Conservation (phyloP, 352 stramenopile species). For the Globisporangium middletonii region DNA sequence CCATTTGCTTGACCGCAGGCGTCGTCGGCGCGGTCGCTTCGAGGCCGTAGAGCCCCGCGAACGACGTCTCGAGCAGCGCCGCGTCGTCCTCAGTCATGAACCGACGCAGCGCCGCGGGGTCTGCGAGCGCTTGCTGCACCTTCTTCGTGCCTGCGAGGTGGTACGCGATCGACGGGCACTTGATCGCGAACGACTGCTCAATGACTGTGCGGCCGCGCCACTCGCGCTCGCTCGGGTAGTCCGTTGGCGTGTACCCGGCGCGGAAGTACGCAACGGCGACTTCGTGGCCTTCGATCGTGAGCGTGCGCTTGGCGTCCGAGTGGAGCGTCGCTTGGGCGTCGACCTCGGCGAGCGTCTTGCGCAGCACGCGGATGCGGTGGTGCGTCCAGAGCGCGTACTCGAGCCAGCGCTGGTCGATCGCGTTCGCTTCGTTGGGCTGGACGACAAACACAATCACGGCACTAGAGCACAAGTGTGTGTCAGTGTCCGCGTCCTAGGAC, state of each 20-base stretch:
- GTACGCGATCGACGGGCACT: conserved; percentile 95
- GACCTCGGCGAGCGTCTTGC: conserved; percentile 70
- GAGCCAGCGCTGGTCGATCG: conserved; percentile 90
- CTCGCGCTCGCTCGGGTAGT: conserved; percentile 91
- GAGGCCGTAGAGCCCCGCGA: conserved; percentile 94
- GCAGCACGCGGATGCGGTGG: conserved; percentile 72
- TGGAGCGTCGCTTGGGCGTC: conserved; percentile 27
- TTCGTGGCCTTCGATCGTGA: conserved; percentile 64
- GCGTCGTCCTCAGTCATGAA: conserved; percentile 84
- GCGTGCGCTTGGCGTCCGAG: conserved; percentile 31
- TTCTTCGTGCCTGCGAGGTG: conserved; percentile 98
- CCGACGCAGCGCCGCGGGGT: conserved; percentile 73
- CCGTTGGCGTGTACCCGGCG: conserved; percentile 93
- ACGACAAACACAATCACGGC: conserved; percentile 90
- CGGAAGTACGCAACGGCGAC: conserved; percentile 96
- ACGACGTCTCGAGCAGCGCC: conserved; percentile 80
- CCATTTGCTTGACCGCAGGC: conserved; percentile 69
- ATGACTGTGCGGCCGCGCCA: conserved; percentile 88
- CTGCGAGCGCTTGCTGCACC: conserved; percentile 95
- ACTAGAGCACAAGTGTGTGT: conserved; percentile 13
- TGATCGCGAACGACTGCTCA: conserved; percentile 91
- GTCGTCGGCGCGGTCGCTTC: conserved; percentile 75
- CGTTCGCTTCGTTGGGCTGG: conserved; percentile 84
- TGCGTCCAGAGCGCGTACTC: conserved; percentile 90
- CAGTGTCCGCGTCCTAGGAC: neutral